Evolutionary conservation across 192 early-diverging fungal species (phyloP).

Genomic region (Hyaloraphidium curvatum): DNA sequence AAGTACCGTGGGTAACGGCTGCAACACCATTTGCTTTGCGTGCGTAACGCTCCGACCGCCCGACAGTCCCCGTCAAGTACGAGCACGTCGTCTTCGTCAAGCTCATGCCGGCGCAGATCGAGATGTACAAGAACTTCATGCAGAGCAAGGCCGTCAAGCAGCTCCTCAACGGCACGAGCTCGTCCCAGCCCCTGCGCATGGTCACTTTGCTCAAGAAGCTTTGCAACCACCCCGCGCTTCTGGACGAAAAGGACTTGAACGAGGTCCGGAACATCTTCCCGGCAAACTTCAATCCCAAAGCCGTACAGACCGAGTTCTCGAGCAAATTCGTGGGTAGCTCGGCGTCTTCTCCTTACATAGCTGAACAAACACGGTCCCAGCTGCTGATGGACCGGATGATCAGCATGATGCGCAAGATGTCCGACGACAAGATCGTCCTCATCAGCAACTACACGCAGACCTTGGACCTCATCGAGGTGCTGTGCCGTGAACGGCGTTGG

Average conservation of each 20-base stretch:
- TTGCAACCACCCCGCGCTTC: conserved; percentile 87
- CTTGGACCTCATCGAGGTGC: conserved; percentile 77
- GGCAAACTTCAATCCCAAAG: conserved; percentile 11
- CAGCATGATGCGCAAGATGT: conserved; percentile 17
- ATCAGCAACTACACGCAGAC: conserved; percentile 99
- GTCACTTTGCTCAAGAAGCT: conserved; percentile 89
- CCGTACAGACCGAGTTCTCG: neutral
- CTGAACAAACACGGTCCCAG: neutral
- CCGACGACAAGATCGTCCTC: conserved; percentile 85
- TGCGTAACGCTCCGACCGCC: neutral
- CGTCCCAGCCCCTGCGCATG: conserved; percentile 68
- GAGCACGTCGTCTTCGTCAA: conserved; percentile 97
- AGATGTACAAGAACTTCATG: conserved; percentile 66
- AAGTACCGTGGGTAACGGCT: conserved; percentile 63
- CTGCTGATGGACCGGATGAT: conserved; percentile 25
- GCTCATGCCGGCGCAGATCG: conserved; percentile 50
- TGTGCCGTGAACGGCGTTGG: conserved; percentile 56
- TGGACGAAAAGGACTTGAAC: conserved; percentile 32
- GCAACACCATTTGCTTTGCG: neutral
- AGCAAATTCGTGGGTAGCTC: neutral
- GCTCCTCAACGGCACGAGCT: conserved; percentile 28
- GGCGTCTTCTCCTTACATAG: too few relatives aligned
- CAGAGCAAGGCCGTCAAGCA: conserved; percentile 45
- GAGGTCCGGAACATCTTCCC: neutral
- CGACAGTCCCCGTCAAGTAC: conserved; percentile 78